Evolutionary conservation across 352 stramenopile species (phyloP).

Genomic region (Pythium phragmitis): DNA sequence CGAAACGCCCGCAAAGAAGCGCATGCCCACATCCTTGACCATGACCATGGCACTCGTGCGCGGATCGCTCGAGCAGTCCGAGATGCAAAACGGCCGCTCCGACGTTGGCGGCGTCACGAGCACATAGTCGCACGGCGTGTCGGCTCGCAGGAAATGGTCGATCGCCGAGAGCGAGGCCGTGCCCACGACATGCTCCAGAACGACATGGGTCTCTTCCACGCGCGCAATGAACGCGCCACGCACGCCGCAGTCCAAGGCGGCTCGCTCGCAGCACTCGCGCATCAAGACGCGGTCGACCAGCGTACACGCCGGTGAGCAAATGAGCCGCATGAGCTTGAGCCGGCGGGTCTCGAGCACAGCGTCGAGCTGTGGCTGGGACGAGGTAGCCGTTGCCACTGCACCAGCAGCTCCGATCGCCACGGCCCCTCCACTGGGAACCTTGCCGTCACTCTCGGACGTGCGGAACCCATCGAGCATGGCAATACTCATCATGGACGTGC

Average conservation of each 20-base stretch:
- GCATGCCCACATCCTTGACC: slow-evolving; percentile 53
- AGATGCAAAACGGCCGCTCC: slow-evolving; percentile 39
- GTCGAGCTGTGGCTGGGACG: slow-evolving; percentile 36
- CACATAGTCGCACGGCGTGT: slow-evolving; percentile 62
- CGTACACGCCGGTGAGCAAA: slow-evolving; percentile 57
- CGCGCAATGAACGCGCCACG: slow-evolving; percentile 52
- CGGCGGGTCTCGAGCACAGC: slow-evolving; percentile 38
- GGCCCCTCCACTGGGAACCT: not conserved
- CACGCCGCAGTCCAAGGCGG: slow-evolving; percentile 44
- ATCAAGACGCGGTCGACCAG: slow-evolving; percentile 57
- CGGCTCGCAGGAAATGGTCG: slow-evolving; percentile 37
- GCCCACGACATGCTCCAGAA: slow-evolving; percentile 52
- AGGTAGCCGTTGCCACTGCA: too few species aligned
- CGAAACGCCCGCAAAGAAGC: slow-evolving; percentile 48
- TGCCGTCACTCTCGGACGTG: slow-evolving; percentile 35
- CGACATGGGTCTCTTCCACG: slow-evolving; percentile 44
- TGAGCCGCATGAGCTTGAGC: slow-evolving; percentile 47
- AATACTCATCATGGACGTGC: slow-evolving; percentile 53
- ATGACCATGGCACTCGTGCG: slow-evolving; percentile 53
- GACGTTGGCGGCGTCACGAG: slow-evolving; percentile 39
- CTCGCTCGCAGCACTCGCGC: slow-evolving; percentile 54
- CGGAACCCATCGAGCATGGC: slow-evolving; percentile 50
- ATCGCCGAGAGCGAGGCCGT: slow-evolving; percentile 30
- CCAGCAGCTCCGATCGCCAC: not conserved
- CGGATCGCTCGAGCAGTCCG: slow-evolving; percentile 45